These are phyloP conservation scores for Colletotrichum somersetense DNA, from an alignment of 2,329 filamentous ascomycete species.

Conservation along the genomic window DNA sequence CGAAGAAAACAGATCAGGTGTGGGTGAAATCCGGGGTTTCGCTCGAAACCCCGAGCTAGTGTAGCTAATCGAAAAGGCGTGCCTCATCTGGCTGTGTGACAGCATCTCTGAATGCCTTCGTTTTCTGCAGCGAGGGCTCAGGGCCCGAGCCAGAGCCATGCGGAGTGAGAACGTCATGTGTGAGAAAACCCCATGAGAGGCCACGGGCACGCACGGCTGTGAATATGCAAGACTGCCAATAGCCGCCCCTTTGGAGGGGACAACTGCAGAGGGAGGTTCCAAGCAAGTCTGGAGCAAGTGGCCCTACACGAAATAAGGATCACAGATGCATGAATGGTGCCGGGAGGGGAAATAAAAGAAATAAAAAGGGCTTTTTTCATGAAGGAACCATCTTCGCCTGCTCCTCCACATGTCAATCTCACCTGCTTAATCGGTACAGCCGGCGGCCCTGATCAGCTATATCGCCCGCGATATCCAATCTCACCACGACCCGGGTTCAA, in stretches of 20 bases:
- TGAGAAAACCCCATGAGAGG: background rate
- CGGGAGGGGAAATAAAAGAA: background rate
- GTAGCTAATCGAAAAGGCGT: background rate
- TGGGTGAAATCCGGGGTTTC: background rate
- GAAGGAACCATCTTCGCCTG: background rate
- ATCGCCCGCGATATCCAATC: constrained; percentile 6
- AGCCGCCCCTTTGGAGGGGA: background rate
- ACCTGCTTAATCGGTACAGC: background rate
- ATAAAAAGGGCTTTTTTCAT: background rate
- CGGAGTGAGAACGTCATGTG: background rate
- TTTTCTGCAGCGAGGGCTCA: too few relatives aligned
- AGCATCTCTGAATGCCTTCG: constrained; percentile 10
- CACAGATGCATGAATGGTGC: background rate
- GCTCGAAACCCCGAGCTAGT: background rate
- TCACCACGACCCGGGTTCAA: constrained; percentile 2
- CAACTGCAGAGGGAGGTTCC: background rate
- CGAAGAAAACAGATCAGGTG: background rate
- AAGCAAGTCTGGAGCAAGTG: background rate
- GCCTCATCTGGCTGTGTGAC: background rate
- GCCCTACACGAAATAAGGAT: background rate
- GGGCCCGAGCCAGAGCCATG: background rate
- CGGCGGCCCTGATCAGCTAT: background rate
- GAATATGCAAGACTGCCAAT: background rate
- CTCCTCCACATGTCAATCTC: background rate
- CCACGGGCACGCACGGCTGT: background rate